Evolutionary conservation across 2,329 filamentous ascomycete species (phyloP).

Genomic region (Albophoma yamanashiensis): DNA sequence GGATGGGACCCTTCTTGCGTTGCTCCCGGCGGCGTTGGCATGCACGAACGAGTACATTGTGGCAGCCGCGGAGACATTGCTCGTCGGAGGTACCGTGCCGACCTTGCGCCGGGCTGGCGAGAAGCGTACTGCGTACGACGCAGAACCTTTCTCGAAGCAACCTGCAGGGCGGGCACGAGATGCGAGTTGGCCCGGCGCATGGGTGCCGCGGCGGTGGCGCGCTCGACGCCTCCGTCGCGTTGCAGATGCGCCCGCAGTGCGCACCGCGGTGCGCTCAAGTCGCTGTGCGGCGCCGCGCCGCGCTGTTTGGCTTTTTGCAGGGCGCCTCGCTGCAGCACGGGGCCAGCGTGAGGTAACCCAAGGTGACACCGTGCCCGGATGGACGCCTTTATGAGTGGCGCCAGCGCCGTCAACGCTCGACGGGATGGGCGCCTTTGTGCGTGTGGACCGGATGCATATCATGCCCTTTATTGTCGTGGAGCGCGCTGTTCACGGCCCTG

Average conservation of each 20-base stretch:
- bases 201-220: no score
- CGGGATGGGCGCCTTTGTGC: background rate
- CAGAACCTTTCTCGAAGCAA: background rate
- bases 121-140: no score
- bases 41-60: background rate
- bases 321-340: background rate
- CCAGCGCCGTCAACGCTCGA: background rate
- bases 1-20: no score
- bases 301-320: background rate
- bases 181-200: background rate
- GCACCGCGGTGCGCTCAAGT: no score
- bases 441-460: background rate
- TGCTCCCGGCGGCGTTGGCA: background rate
- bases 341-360: background rate
- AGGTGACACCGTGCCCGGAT: background rate
- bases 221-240: background rate
- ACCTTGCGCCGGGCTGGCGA: background rate
- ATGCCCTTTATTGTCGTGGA: no score
- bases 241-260: background rate
- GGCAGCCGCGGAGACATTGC: background rate
- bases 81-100: no score
- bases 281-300: background rate
- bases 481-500: background rate
- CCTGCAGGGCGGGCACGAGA: background rate
- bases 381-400: no score